Conservation (phyloP, 73 alveolate genomes). For the Paramecium octaurelia region DNA sequence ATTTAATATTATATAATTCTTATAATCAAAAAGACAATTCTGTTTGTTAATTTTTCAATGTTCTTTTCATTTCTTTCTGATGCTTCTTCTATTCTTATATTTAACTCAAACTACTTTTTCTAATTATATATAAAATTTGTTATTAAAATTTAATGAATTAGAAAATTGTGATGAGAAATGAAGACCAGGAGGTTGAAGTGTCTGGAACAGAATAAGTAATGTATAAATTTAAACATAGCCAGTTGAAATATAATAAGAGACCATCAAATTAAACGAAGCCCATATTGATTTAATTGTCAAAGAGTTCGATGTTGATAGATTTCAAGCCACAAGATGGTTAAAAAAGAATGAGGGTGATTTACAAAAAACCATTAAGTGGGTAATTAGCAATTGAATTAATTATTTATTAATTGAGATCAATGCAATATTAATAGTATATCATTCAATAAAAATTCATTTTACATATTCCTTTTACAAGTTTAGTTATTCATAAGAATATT, state of each 20-base stretch:
- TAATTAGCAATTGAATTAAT: background rate
- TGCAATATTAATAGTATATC: background rate
- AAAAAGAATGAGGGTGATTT: slow-evolving; percentile 25
- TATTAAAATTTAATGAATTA: background rate
- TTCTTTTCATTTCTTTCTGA: background rate
- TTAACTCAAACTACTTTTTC: background rate
- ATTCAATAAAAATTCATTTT: background rate
- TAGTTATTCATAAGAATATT: background rate
- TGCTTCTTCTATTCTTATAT: background rate
- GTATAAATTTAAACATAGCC: background rate
- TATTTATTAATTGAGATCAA: background rate
- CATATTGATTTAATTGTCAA: background rate
- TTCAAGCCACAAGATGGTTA: background rate
- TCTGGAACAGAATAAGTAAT: background rate
- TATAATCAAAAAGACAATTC: background rate
- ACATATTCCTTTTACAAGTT: too few relatives aligned
- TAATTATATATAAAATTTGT: background rate
- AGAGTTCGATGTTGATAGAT: slow-evolving; percentile 20
- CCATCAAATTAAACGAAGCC: background rate
- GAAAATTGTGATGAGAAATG: slow-evolving; percentile 5
- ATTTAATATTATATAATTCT: background rate
- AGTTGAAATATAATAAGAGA: background rate
- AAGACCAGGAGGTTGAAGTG: background rate
- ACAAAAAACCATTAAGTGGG: background rate
- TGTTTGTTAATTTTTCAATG: background rate